These are phyloP conservation scores for Vairimorpha necatrix DNA, from an alignment of 371 early-diverging fungal genomes.

Conservation along the genomic window DNA sequence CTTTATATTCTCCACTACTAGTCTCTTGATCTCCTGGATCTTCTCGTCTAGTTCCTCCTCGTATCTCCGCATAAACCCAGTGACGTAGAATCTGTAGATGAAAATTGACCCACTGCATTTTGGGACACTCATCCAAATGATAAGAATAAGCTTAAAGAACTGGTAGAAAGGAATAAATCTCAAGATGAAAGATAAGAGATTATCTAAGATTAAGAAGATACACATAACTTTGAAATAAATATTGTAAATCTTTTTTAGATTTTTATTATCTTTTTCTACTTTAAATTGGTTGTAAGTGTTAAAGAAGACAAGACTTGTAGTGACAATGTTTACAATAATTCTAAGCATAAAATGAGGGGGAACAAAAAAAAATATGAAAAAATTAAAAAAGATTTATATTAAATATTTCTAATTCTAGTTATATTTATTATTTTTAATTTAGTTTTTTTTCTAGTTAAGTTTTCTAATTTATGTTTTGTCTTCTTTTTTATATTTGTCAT, in stretches of 20 bases:
- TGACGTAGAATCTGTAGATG: slow-evolving; percentile 55
- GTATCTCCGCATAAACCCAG: slow-evolving; percentile 29
- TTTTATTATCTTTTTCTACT: slow-evolving; percentile 25
- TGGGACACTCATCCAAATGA: slow-evolving; percentile 50
- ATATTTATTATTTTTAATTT: no score
- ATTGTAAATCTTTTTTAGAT: slow-evolving; percentile 27
- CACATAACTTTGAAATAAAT: slow-evolving; percentile 50
- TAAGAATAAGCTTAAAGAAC: slow-evolving; percentile 32
- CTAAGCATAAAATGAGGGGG: slow-evolving; percentile 33
- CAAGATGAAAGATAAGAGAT: slow-evolving; percentile 44
- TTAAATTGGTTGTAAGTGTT: slow-evolving; percentile 49
- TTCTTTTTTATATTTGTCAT: not conserved
- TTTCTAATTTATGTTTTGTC: no score
- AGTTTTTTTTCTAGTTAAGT: no score
- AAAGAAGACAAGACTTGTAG: slow-evolving; percentile 30
- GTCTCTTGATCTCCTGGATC: not conserved
- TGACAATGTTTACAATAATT: slow-evolving; percentile 30
- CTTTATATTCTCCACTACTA: not conserved
- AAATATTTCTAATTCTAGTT: no score
- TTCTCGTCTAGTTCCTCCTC: slow-evolving; percentile 37
- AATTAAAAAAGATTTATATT: not conserved
- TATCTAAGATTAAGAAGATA: slow-evolving; percentile 48
- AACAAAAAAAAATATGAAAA: slow-evolving; percentile 14
- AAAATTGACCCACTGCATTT: slow-evolving; percentile 43
- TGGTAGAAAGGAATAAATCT: slow-evolving; percentile 51